Evolutionary conservation across 768 basidiomycete species (phyloP), one percentile per base, ranked within the genome.

Genomic region (Hericium coralloides): DNA sequence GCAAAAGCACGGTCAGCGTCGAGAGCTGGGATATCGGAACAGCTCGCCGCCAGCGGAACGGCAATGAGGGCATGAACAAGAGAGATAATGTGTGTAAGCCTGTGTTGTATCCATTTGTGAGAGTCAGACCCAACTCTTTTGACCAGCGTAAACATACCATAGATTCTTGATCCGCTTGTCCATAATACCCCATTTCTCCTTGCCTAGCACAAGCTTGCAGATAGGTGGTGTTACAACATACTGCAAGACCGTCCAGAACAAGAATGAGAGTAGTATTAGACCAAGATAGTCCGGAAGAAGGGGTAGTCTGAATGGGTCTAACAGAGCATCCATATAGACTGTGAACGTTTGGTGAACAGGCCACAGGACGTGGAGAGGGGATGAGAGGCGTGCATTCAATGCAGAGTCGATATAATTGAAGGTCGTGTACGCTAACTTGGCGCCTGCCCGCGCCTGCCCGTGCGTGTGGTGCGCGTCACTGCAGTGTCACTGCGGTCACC

Each of bases 21-120:
- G 17, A 87, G 72, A 15, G 70, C 75, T 0, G 77, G 69, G 14
- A 73, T 68, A 45, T 75, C 67, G 20, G 91, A 72, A 38, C 76
- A 78, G 54, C 74, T 78, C 18, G 81, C 64, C 1, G 89, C 79
- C 22, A 87, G 74, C 0, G 84, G 82, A 37, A 92, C 75, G 55
- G 89, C 76, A 53, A 89, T 65, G 22, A 88, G 55, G 0, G 86
- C 82, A 65, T 94, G 89, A 1, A 82, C 72, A 62, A 91, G 82
- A 0, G 92, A 91, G 23, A 85, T 82, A 37, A 85, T 73, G 59
- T 83, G 89, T 56, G 83, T 80, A 49, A 79, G 76, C 87, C 87
- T 89, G 62, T 10, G 23, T 22, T 47, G 17, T 49, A 31, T 36
- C 49, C 25, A 56, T 53, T 54, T 49, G 60, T 49, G 22, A 38